These are phyloP conservation scores for Monilinia polystroma DNA, from an alignment of 2,329 filamentous ascomycete genomes.

Conservation along the genomic window DNA sequence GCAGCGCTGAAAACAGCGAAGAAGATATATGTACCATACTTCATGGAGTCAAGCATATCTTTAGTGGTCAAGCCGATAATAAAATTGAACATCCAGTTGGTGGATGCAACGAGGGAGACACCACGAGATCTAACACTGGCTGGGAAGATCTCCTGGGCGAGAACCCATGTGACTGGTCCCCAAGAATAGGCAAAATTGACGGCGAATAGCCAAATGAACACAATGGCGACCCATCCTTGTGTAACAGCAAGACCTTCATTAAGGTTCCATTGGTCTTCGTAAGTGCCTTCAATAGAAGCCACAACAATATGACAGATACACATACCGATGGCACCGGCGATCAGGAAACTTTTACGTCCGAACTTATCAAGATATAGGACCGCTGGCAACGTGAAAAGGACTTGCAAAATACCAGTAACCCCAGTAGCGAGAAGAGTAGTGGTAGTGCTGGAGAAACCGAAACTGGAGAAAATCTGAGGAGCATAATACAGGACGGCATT, in stretches of 20 bases:
- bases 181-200: conserved; percentile 39
- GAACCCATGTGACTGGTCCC: conserved; percentile 42
- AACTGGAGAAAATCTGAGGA: conserved; percentile 45
- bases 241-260: conserved; percentile 20
- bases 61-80: conserved; percentile 49
- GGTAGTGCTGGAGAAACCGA: conserved; percentile 46
- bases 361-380: conserved; percentile 65
- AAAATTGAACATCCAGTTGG: conserved; percentile 50
- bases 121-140: conserved; percentile 44
- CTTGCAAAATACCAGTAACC: conserved; percentile 68
- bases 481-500: conserved; percentile 49
- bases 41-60: conserved; percentile 44
- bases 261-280: conserved; percentile 42
- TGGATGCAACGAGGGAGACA: conserved; percentile 45
- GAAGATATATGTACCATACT: conserved; percentile 58
- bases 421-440: conserved; percentile 63
- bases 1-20: conserved; percentile 51
- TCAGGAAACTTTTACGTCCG: conserved; percentile 60
- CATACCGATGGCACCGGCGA: conserved; percentile 65
- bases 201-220: conserved; percentile 40
- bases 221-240: conserved; percentile 45
- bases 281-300: conserved; percentile 45
- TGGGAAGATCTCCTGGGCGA: conserved; percentile 45
- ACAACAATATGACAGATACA: conserved; percentile 60
- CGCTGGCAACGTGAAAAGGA: conserved; percentile 62